These are phyloP conservation scores for Platanus orientalis DNA, from an alignment of 164 flowering plant genomes.

Conservation along the genomic window DNA sequence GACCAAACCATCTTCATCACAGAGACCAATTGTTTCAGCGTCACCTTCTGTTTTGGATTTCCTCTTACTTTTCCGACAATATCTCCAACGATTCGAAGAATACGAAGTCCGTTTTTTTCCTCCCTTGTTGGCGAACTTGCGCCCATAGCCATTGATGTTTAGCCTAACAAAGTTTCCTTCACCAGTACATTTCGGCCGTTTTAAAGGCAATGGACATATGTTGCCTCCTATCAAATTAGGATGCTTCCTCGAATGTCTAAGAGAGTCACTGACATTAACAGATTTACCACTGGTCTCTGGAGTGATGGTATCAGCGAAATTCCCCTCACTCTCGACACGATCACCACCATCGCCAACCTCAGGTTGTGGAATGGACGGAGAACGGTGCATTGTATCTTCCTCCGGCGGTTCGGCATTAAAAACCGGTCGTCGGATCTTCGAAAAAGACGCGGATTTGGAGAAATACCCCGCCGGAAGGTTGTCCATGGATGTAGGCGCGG, in stretches of 20 bases:
- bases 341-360: conserved; percentile 1
- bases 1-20: conserved; percentile 50
- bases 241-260: conserved; percentile 24
- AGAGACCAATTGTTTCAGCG: conserved; percentile 21
- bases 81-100: conserved; percentile 15
- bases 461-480: conserved; percentile 42
- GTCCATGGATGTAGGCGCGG: conserved; percentile 17
- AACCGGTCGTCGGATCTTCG: conserved; percentile 28
- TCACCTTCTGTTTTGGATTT: conserved; percentile 23
- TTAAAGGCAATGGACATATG: conserved; percentile 21
- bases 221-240: conserved; percentile 49
- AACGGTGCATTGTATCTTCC: conserved; percentile 8
- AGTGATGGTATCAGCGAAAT: conserved; percentile 1
- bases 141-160: conserved; percentile 59
- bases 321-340: conserved; percentile 5
- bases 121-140: conserved; percentile 41
- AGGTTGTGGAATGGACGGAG: conserved; percentile 6
- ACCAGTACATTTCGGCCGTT: conserved; percentile 33
- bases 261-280: conserved; percentile 8
- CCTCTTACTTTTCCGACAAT: conserved; percentile 29
- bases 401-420: conserved; percentile 30
- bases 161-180: conserved; percentile 92
- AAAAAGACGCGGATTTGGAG: conserved; percentile 46
- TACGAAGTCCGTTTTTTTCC: conserved; percentile 11
- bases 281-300: conserved; percentile 2